Base-by-base conservation (phyloP, 2,329 filamentous ascomycete species). In the Alternaria burnsii region DNA sequence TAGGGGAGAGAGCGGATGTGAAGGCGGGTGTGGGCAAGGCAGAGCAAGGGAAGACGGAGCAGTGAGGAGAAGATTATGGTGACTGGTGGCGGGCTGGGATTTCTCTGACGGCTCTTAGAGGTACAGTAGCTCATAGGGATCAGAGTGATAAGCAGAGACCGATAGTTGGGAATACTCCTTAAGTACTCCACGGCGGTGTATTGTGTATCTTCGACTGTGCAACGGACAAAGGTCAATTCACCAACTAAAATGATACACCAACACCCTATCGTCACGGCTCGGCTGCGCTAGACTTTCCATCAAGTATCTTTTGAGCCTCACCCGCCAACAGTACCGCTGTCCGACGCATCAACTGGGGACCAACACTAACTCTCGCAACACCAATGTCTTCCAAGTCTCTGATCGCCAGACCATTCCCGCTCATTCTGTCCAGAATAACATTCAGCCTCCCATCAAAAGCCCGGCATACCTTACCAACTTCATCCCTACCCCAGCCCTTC, bases 361-460 rank as follows among this genome's bases (percentile, higher is more conserved):
- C 75, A 20, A 77, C 48, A 63, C 70, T 74, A 30, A 77, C 73
- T 58, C 75, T 73, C 12, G 66, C 66, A 12, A 77, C 74, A 6
- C 74, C 74, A 57, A 77, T 71, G 46, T 74, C 64, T 26, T 40
- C 65, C 59, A 76, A 67, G 28, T 76, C 66, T 28, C 52, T 52
- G 9, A 75, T 53, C 9, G 48, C 71, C 59, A 78, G 58, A 0
- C 68, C 69, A 1, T 63, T 72, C 1, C 59, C 40, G n/a, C 26
- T 38, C 3, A 68, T 53, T 52, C 58, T 68, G 9, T 65, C 40
- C 10, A 73, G 32, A 32, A 61, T 70, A 14, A 77, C 75, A 66
- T 76, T 76, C 63, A 77, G 38, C 51, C 58, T 59, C 3, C 75
- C 75, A 18, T 59, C 62, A 34, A 77, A 63, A 36, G 59, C 73